Evolutionary conservation across 345 rosid species (phyloP), one percentile per base, ranked within the genome.

Genomic region (Eucalyptus grandis): DNA sequence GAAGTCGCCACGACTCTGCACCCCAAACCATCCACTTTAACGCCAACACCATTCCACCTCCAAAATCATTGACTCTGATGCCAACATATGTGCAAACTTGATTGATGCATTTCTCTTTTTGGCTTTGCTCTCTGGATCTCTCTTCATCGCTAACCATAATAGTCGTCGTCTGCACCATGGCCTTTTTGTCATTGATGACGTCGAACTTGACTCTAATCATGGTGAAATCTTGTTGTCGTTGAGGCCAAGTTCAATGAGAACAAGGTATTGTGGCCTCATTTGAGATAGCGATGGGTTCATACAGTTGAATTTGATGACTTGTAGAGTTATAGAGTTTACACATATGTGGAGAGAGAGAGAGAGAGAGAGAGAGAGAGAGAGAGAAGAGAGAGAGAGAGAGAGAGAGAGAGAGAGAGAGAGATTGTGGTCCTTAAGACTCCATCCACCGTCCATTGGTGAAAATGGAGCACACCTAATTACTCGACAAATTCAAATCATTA

Each of bases 161-260:
- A 60, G 1, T 60, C 6, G 8, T 2, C 2, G 0, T 11, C 6
- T 26, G 1, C 14, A 26, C n/a, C 6, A 24, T 26, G n/a, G n/a
- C 56, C 56, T 53, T 53, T 53, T 53, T 53, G 1, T 19, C 56
- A 53, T 7, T 19, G 56, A 53, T 7, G 4, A 53, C 56, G 0
- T 1, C 56, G 0, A 53, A 19, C 24, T 53, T 1, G 56, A 53
- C 56, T 53, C 24, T 53, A 53, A 53, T 10, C 1, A 0, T 5
- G 17, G 69, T 62, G 69, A 30, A 62, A 62, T 30, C 16, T 62
- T 27, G 1, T 6, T 4, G 77, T 4, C 1, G 1, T 7, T 4
- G 37, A 65, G 77, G 37, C 31, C 19, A 4, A n/a, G 37, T 65
- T 65, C 77, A 2, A 2, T n/a, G 37, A 14, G 37, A n/a, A n/a